Base-by-base conservation (phyloP, 345 rosid species). In the Microthlaspi erraticum region DNA sequence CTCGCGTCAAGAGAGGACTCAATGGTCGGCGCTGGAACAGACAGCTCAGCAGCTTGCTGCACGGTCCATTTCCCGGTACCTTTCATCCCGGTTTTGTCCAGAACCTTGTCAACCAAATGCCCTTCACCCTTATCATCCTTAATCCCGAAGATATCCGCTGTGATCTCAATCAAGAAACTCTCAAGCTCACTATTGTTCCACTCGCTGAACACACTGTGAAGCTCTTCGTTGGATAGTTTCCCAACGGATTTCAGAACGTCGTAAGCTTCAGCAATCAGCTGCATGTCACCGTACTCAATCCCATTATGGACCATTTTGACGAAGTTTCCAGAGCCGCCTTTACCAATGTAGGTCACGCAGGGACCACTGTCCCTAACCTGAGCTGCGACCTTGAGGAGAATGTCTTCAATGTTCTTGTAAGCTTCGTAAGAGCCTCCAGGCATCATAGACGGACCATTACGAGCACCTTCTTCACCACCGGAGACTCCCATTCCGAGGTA, bases 11-110 rank as follows among this genome's bases (percentile, higher is more conserved):
- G 82, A 5, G 98, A 93, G 41, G 98, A 64, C 8, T 87, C 96
- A 50, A 93, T 91, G 44, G 98, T 93, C 12, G 98, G 98, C 65
- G 97, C 92, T 16, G 97, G 94, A 13, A 93, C 83, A 10, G 98
- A 93, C 10, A 93, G 82, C 68, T 93, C 97, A 49, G 98, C 98
- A 17, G 98, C 98, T 81, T 93, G 98, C 72, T 93, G 98, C 13
- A 93, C 98, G 0, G 98, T 93, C 98, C 98, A 90, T 81, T 93
- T 90, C 3, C 98, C 97, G 5, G 98, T 93, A 68, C 97, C 98
- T 74, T 93, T 93, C 98, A 93, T 93, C 39, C 98, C 97, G 0
- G 96, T 90, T 84, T 90, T 93, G 80, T 93, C 98, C 78, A 93
- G 76, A 52, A 93, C 96, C 82, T 93, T 90, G 68, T 90, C 98